Conservation (phyloP, 495 filamentous ascomycete species). For the Aspergillus haitiensis region DNA sequence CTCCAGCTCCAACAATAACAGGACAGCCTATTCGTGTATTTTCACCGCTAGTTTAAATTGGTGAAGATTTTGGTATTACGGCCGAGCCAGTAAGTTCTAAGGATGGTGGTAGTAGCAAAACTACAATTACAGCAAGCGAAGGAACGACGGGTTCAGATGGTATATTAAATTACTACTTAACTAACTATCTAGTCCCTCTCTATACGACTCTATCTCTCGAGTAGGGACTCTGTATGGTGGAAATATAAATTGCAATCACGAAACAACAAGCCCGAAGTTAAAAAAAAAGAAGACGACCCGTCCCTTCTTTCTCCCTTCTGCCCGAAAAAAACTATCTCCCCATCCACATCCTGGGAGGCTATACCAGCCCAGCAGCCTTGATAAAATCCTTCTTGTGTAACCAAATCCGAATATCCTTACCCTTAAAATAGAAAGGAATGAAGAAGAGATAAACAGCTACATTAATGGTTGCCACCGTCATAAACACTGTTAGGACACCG, state of each 20-base stretch:
- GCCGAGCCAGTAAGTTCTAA: too few species aligned
- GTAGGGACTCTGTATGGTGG: not conserved
- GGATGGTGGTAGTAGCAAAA: too few species aligned
- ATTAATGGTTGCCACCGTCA: conserved; percentile 27
- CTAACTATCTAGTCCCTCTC: too few species aligned
- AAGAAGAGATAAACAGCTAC: conserved; percentile 23
- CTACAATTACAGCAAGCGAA: not conserved
- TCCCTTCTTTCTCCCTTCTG: too few species aligned
- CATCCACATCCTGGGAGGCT: not conserved
- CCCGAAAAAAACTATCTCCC: too few species aligned
- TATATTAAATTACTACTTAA: not conserved
- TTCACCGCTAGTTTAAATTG: too few species aligned
- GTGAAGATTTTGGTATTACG: too few species aligned
- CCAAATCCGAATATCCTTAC: conserved; percentile 25
- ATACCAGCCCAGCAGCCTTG: conserved; percentile 11
- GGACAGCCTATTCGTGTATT: too few species aligned
- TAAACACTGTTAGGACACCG: conserved; percentile 22
- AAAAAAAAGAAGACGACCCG: too few species aligned
- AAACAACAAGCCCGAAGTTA: too few species aligned
- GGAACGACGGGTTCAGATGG: not conserved
- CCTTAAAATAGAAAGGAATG: conserved; percentile 21
- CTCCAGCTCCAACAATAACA: too few species aligned
- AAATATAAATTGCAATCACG: not conserved
- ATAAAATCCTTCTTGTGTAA: conserved; percentile 21
- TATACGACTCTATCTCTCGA: too few species aligned